Base-by-base conservation (phyloP, 768 basidiomycete genomes). In the Tulasnella calospora region DNA sequence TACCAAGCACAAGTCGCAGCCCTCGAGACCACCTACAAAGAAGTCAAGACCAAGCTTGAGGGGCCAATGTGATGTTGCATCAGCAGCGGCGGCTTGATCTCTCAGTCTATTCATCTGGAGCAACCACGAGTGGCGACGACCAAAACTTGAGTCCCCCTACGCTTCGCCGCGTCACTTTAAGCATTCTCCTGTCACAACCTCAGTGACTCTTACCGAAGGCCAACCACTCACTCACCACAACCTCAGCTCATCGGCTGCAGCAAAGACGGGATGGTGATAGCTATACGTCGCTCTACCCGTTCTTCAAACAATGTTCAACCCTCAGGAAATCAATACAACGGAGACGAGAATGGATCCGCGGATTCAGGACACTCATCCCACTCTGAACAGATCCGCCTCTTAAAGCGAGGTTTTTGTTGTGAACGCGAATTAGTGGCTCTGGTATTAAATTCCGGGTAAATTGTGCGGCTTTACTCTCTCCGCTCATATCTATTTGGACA, bases 81-180 rank as follows among this genome's bases (percentile, higher is more conserved):
- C n/a, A 75, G 51, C 74, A 75, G 36, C 74, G 55, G 74, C 51
- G 13, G 21, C 72, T 33, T 21, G 44, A 35, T n/a, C 74, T 27
- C 6, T 47, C 41, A 75, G 40, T 15, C 33, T 33, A 27, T 55
- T n/a, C 21, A 4, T 17, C n/a, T n/a, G 51, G 21, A 55, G 51
- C 19, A 55, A 55, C 51, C 8, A 6, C 51, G 19, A 55, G 51
- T n/a, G 51, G 51, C 21, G 35, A 40, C 74, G 51, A 46, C 35
- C 74, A 35, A 75, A 75, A 57, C 47, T 57, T 47, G 47, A 75
- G 55, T 75, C 51, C 74, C 30, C 74, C 74, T 35, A 75, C 41
- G 72, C 72, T 38, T 75, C 74, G 41, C 74, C 74, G 74, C 51
- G 40, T 71, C 33, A 35, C 35, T 71, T 40, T 75, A 75, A 57